Conservation (phyloP, 2,329 filamentous ascomycete genomes). For the Zasmidium angulare region DNA sequence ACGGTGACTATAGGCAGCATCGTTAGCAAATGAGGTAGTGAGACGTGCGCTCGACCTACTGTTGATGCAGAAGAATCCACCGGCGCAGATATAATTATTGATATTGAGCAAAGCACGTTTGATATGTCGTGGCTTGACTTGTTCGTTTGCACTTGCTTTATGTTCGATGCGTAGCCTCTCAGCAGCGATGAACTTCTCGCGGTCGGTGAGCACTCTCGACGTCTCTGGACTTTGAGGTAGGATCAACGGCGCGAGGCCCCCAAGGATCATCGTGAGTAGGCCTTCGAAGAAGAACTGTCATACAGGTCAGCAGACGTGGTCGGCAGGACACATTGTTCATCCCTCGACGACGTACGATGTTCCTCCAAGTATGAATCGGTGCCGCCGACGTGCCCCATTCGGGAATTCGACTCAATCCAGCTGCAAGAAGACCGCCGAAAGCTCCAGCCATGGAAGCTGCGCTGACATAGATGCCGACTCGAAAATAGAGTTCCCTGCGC, state of each 20-base stretch:
- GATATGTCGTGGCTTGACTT: conserved; percentile 51
- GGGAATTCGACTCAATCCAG: conserved; percentile 50
- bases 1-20: conserved; percentile 47
- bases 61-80: conserved; percentile 61
- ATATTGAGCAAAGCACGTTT: conserved; percentile 55
- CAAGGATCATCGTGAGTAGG: conserved; percentile 53
- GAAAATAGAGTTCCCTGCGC: conserved; percentile 25
- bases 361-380: conserved; percentile 54
- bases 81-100: conserved; percentile 60
- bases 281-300: conserved; percentile 61
- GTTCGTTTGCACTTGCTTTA: conserved; percentile 46
- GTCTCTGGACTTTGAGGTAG: conserved; percentile 53
- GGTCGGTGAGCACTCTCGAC: conserved; percentile 52
- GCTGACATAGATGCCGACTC: conserved; percentile 25
- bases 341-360: conserved; percentile 42
- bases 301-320: too few species aligned
- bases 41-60: conserved; percentile 18
- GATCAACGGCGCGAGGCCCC: conserved; percentile 48
- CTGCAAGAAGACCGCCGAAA: conserved; percentile 25
- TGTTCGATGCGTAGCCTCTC: conserved; percentile 54
- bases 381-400: conserved; percentile 49
- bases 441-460: conserved; percentile 41
- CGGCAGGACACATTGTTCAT: too few species aligned
- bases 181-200: conserved; percentile 56
- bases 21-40: background rate